Evolutionary conservation across 768 basidiomycete species (phyloP), one percentile per base, ranked within the genome.

Genomic region (Auricularia sp.): DNA sequence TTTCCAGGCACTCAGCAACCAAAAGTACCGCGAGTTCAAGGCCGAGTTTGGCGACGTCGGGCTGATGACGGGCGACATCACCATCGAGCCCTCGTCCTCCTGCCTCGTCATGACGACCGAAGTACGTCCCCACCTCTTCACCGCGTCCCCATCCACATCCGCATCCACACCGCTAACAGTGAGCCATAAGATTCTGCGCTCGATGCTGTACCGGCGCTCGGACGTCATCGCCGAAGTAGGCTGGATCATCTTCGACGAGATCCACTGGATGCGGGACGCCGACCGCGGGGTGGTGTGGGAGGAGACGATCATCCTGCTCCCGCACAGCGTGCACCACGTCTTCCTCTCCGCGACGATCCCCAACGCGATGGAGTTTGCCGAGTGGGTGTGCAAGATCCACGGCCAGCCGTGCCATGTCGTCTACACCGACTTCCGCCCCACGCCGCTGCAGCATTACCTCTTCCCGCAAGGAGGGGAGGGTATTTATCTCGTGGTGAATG

Each of bases 161-260:
- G 29, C 29, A 29, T 29, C 29, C 8, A 4, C 10, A 56, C 6
- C 42, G 34, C 36, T 21, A 16, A 34, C 54, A 62, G 33, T 68
- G 59, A 62, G 35, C 65, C 13, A 24, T 35, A 67, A 98, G 94
- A 98, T 99, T 86, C 75, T 99, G 62, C 87, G 97, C 21, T 98
- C 95, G 3, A 99, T 99, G 96, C 79, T 99, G 34, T 99, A 99
- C 73, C 88, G 97, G 63, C 97, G 97, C 45, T 98, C 94, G 3
- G 97, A 99, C 78, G 89, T 99, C 69, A 95, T 98, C 90, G 91
- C 97, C 65, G 97, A 99, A 79, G 96, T 99, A n/a, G 94, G 95
- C 1, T 99, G 97, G 97, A 96, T 98, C 65, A 86, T 99, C 68
- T 99, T 98, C 75, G 97, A 99, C 73, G 97, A 99, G 77, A 97